Conservation (phyloP, 1,284 basidiomycete genomes). For the Puccinia coronata region DNA sequence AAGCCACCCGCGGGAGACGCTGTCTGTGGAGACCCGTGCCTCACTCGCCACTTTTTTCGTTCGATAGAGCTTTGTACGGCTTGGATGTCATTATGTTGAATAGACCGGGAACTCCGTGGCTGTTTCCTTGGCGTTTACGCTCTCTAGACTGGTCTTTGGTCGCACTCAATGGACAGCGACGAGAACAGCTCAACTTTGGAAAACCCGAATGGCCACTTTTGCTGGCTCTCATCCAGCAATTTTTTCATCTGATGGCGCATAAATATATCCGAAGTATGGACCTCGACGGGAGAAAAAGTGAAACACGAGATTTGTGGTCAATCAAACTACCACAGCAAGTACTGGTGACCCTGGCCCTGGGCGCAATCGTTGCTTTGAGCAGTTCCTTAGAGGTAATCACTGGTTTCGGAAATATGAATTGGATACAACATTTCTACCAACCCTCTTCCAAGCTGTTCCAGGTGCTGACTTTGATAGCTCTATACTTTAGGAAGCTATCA, state of each 20-base stretch:
- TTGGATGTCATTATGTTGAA: conserved; percentile 35
- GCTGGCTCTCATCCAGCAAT: conserved; percentile 31
- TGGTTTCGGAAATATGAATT: not conserved
- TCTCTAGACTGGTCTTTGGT: conserved; percentile 36
- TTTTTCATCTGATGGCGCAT: conserved; percentile 39
- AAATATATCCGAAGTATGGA: conserved; percentile 31
- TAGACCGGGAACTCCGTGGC: conserved; percentile 46
- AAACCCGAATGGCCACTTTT: conserved; percentile 43
- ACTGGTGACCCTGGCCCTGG: conserved; percentile 31
- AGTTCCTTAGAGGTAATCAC: conserved; percentile 23
- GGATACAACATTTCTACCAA: not conserved
- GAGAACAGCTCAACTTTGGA: conserved; percentile 7
- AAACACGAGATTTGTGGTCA: conserved; percentile 33
- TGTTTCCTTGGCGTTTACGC: conserved; percentile 40
- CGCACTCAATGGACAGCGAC: conserved; percentile 29
- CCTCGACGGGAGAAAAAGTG: conserved; percentile 17
- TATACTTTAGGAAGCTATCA: conserved; percentile 21
- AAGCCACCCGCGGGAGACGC: not conserved
- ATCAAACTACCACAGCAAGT: conserved; percentile 16
- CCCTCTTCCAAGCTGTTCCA: not conserved
- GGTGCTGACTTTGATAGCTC: not conserved
- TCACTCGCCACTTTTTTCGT: conserved; percentile 30
- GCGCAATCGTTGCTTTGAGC: conserved; percentile 29
- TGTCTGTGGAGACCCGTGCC: conserved; percentile 24
- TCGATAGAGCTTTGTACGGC: conserved; percentile 29